Evolutionary conservation across 2,329 filamentous ascomycete species (phyloP).

Genomic region (Leptographium flavum): DNA sequence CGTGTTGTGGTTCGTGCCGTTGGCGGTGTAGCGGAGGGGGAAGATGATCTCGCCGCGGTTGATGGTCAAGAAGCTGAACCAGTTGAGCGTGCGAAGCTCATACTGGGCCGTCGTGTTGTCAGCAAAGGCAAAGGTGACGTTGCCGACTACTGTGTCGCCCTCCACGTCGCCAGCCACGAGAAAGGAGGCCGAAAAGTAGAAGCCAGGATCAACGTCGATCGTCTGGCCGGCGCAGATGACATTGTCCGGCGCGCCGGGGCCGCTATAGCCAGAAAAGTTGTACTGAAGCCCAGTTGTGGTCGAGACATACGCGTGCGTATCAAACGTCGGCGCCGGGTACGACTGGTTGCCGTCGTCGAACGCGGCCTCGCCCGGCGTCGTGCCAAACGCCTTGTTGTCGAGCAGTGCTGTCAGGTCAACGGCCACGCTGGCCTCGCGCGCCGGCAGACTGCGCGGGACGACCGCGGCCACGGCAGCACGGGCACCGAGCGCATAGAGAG

Average conservation of each 20-base stretch:
- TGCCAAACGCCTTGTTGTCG: constrained; percentile 34
- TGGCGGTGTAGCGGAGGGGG: constrained; percentile 24
- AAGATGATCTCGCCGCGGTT: constrained; percentile 30
- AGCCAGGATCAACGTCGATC: neutral
- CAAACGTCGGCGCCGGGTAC: constrained; percentile 18
- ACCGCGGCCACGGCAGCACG: neutral
- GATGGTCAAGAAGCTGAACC: constrained; percentile 14
- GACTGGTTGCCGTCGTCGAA: constrained; percentile 28
- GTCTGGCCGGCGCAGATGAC: constrained; percentile 26
- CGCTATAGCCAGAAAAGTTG: constrained; percentile 25
- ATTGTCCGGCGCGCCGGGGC: constrained; percentile 22
- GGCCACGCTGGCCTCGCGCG: constrained; percentile 6
- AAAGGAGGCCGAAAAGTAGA: constrained; percentile 5
- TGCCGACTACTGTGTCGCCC: constrained; percentile 22
- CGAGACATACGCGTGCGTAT: constrained; percentile 1
- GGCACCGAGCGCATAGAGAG: too few species aligned
- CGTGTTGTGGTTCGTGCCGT: constrained; percentile 26
- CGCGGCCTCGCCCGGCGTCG: constrained; percentile 27
- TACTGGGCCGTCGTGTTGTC: constrained; percentile 19
- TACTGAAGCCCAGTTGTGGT: constrained; percentile 25
- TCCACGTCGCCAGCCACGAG: constrained; percentile 21
- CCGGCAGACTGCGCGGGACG: neutral
- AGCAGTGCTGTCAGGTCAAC: constrained; percentile 21
- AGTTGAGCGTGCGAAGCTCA: constrained; percentile 29
- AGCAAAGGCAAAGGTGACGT: constrained; percentile 26